Conservation (phyloP, 2,329 filamentous ascomycete species). For the Didymella lethalis region DNA sequence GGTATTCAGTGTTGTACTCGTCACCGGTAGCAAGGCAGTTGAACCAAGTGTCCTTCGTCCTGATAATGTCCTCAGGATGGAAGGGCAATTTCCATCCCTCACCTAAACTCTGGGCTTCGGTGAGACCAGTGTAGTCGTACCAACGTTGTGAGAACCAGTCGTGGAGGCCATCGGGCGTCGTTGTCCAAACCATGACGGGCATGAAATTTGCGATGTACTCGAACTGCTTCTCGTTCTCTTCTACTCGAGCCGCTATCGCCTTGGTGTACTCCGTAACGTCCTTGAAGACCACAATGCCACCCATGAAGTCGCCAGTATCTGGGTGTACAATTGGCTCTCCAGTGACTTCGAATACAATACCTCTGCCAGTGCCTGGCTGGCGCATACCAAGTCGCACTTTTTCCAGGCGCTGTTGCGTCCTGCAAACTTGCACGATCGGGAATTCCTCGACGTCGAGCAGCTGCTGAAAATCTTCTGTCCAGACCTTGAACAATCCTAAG, state of each 20-base stretch:
- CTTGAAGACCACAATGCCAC: constrained; percentile 74
- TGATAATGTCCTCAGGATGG: constrained; percentile 72
- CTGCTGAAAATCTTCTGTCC: constrained; percentile 70
- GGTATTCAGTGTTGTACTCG: constrained; percentile 74
- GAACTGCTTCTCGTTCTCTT: constrained; percentile 76
- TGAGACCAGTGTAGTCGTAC: constrained; percentile 77
- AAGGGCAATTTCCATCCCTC: constrained; percentile 69
- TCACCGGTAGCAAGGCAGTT: constrained; percentile 70
- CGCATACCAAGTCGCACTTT: constrained; percentile 68
- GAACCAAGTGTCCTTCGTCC: constrained; percentile 65
- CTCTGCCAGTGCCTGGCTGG: constrained; percentile 61
- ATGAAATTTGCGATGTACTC: constrained; percentile 75
- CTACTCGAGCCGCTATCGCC: constrained; percentile 73
- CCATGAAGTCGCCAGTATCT: constrained; percentile 73
- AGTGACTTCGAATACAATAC: constrained; percentile 68
- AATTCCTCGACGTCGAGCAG: constrained; percentile 67
- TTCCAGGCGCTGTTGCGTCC: constrained; percentile 67
- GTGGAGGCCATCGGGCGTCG: constrained; percentile 68
- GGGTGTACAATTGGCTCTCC: constrained; percentile 74
- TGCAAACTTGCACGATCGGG: constrained; percentile 71
- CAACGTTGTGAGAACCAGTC: constrained; percentile 82
- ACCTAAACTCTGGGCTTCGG: constrained; percentile 68
- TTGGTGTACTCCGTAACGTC: constrained; percentile 76
- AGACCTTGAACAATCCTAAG: constrained; percentile 67
- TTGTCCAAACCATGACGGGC: constrained; percentile 72